Percentiles rank a stretch among this genome's conserved stretches.
Evolutionary conservation across 1,284 basidiomycete species (phyloP).

Genomic region (Ganoderma sp.): DNA sequence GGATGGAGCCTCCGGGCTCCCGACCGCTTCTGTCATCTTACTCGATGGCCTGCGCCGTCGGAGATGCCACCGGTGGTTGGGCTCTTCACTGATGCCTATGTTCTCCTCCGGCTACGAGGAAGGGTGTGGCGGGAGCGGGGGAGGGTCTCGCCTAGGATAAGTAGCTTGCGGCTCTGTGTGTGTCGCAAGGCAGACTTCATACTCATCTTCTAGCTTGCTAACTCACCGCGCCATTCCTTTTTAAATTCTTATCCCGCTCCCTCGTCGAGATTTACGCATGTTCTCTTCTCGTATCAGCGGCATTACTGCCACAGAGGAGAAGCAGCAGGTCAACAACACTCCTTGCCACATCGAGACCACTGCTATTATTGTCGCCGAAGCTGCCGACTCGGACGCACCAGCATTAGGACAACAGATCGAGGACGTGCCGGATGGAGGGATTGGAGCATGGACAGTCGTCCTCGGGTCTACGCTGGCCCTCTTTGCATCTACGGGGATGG

Average conservation of each 20-base stretch:
- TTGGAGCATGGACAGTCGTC: constrained; percentile 28
- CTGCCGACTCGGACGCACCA: not conserved
- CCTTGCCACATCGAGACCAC: not conserved
- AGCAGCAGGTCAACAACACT: not conserved
- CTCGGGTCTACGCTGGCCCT: constrained; percentile 27
- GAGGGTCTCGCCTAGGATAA: too few species aligned
- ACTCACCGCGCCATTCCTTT: not conserved
- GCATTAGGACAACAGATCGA: constrained; percentile 9
- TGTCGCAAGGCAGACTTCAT: too few species aligned
- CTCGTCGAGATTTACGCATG: not conserved
- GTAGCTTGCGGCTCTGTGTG: too few species aligned
- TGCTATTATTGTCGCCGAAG: not conserved
- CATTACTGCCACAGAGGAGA: not conserved
- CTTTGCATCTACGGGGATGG: constrained; percentile 30
- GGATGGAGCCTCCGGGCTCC: too few species aligned
- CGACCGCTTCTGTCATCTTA: too few species aligned
- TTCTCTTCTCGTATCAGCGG: too few species aligned
- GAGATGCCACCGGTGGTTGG: too few species aligned
- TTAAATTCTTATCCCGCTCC: not conserved
- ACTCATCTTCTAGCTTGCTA: too few species aligned
- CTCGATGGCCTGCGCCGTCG: too few species aligned
- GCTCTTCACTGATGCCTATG: too few species aligned
- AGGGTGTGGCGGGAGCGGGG: too few species aligned
- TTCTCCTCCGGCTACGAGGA: too few species aligned
- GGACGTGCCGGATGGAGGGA: constrained; percentile 26